These are phyloP conservation scores for Tetraselmis striata DNA, from an alignment of 139 green algal genomes.

Conservation along the genomic window DNA sequence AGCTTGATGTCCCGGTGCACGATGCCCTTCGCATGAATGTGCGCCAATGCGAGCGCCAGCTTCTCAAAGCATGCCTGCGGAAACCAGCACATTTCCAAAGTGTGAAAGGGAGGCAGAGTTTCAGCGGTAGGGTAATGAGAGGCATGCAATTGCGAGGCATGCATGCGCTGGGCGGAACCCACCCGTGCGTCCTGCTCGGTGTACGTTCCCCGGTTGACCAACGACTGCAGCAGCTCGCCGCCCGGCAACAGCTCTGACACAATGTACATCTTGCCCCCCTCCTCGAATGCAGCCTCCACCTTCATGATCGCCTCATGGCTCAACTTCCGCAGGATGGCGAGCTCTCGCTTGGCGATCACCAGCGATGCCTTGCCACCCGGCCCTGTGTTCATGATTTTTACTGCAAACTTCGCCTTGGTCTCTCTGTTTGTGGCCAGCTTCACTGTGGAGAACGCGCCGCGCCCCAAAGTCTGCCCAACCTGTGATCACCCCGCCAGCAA, in stretches of 20 bases:
- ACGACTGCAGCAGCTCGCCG: background rate
- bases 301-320: background rate
- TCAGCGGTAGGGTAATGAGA: too few species aligned
- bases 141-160: too few species aligned
- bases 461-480: background rate
- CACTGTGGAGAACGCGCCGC: background rate
- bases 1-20: background rate
- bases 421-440: background rate
- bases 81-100: too few species aligned
- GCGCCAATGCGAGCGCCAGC: background rate
- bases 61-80: background rate
- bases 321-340: background rate
- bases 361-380: background rate
- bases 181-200: background rate
- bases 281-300: background rate
- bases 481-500: too few species aligned
- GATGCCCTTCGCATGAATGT: background rate
- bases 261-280: background rate
- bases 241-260: background rate
- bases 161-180: too few species aligned
- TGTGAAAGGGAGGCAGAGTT: too few species aligned
- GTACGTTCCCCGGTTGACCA: background rate
- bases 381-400: background rate
- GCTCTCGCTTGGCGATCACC: background rate
- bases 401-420: background rate